Conservation (phyloP, 2,329 filamentous ascomycete genomes). For the Aspergillus sp. region DNA sequence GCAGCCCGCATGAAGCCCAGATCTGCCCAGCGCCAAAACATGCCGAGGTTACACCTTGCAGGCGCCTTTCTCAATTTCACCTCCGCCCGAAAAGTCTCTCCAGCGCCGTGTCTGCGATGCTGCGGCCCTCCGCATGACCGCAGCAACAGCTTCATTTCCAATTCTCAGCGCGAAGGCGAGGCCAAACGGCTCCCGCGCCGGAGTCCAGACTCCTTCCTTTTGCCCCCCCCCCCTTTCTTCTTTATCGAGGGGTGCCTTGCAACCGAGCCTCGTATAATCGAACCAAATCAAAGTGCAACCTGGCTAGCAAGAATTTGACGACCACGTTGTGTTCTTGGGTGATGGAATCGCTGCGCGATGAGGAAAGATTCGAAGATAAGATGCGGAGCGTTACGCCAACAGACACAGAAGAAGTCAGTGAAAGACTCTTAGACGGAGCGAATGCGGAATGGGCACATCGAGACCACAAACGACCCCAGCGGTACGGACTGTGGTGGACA, state of each 20-base stretch:
- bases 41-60: constrained; percentile 2
- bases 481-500: constrained; percentile 6
- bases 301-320: neutral
- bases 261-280: too few species aligned
- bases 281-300: neutral
- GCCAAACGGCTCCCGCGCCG: too few species aligned
- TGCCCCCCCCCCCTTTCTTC: neutral
- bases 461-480: neutral
- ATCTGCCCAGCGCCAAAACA: neutral
- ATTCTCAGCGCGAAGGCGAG: neutral
- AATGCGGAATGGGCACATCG: neutral
- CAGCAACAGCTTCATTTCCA: neutral
- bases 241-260: neutral
- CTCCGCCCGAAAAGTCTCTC: neutral
- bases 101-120: neutral
- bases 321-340: neutral
- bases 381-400: neutral
- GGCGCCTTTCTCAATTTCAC: neutral
- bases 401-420: neutral
- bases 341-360: neutral
- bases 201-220: neutral
- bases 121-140: neutral
- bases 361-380: constrained; percentile 7
- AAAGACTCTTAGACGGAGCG: constrained; percentile 15
- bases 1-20: constrained; percentile 1